Base-by-base conservation (phyloP, 108 stramenopile genomes). In the Cyclotella baltica region DNA sequence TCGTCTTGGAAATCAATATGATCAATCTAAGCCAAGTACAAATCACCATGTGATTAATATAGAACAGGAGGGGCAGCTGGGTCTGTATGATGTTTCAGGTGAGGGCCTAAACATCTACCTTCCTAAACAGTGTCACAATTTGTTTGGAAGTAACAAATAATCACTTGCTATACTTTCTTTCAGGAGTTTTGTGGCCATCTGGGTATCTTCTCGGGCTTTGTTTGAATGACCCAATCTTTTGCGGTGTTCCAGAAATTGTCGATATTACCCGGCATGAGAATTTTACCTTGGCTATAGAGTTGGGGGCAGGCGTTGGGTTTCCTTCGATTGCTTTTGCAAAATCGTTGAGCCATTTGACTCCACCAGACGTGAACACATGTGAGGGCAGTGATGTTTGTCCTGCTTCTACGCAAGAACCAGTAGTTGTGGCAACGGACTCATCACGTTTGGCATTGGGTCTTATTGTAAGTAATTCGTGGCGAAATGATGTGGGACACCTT, bases 171-270 rank as follows among this genome's bases (percentile, higher is more conserved):
- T n/a, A n/a, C n/a, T n/a, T n/a, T n/a, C n/a, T n/a, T n/a, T n/a
- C n/a, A 4, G 83, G 83, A 28, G 81, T 89, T 2, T 61, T 87
- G 23, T 89, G 88, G 88, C 88, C 88, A 23, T 81, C 83, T 3
- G 88, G 88, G 35, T 89, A 89, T 75, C 69, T 89, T 63, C 75
- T 89, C 0, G 75, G 81, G 4, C 77, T 87, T 38, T 89, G 88
- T 50, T 38, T 89, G 33, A 82, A 77, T 25, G 36, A 85, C 74
- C 76, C 84, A 38, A 23, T 73, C 1, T 37, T 58, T 46, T 89
- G 86, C 57, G 86, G 84, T 37, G 72, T 84, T 36, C 77, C 80
- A 22, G 86, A 87, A 67, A 53, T 87, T 5, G 16, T 64, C 37
- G 25, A 70, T 37, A 35, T 68, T 29, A 47, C 83, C 3, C 38